Percentiles rank a stretch among this genome's conserved stretches.
Conservation (phyloP, 164 flowering plant genomes). For the Vitis rupestris region DNA sequence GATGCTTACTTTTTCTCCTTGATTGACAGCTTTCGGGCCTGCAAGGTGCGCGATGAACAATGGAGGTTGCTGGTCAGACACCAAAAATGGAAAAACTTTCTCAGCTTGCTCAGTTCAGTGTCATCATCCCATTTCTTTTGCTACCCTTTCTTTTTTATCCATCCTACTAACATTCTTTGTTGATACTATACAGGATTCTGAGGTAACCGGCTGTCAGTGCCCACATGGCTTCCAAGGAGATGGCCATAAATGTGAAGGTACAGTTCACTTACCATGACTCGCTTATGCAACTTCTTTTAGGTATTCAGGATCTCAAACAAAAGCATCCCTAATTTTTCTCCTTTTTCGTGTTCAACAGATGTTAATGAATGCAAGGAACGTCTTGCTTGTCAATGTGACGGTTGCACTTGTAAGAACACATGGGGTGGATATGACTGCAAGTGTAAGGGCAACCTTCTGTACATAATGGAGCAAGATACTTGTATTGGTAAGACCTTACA, state of each 20-base stretch:
- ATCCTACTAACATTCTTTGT: conserved; percentile 1
- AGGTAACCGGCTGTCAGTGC: conserved; percentile 65
- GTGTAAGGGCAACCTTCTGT: conserved; percentile 62
- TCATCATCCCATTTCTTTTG: conserved; percentile 11
- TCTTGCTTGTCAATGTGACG: conserved; percentile 74
- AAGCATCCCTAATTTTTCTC: background rate
- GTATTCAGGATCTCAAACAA: too few relatives aligned
- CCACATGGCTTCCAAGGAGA: conserved; percentile 82
- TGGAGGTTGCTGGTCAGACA: conserved; percentile 95
- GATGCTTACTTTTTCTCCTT: conserved; percentile 2
- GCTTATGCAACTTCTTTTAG: too few relatives aligned
- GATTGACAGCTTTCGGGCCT: conserved; percentile 72
- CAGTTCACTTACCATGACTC: background rate
- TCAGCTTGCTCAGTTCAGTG: conserved; percentile 90
- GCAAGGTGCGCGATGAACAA: conserved; percentile 72
- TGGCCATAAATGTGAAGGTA: conserved; percentile 84
- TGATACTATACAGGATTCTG: conserved; percentile 41
- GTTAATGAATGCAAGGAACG: conserved; percentile 78
- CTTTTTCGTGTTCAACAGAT: conserved; percentile 41
- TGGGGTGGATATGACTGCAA: conserved; percentile 93
- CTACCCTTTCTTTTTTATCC: background rate
- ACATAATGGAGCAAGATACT: conserved; percentile 77
- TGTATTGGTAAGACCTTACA: conserved; percentile 70
- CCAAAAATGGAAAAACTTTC: conserved; percentile 44
- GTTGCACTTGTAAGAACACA: conserved; percentile 75